phyloP scores from a whole-genome alignment of 2,329 filamentous ascomycete genomes.

The Bisporella sp. region DNA sequence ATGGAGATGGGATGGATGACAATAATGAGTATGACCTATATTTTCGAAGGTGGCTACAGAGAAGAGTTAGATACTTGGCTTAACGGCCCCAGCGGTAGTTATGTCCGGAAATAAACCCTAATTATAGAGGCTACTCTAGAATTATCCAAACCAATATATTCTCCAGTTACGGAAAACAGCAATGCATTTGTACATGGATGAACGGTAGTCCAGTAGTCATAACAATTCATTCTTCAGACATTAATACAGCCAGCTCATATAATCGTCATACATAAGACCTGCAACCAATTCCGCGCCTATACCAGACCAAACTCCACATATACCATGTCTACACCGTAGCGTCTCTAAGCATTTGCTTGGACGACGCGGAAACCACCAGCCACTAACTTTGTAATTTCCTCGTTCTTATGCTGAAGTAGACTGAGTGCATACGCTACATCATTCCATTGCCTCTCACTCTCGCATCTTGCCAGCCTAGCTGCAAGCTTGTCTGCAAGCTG shows the following conservation, averaged over 20 bases:
- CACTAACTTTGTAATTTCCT: conserved; percentile 75
- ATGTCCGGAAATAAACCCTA: too few species aligned
- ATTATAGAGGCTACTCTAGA: too few species aligned
- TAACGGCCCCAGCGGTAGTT: too few species aligned
- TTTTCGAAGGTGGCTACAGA: too few species aligned
- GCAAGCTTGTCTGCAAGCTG: conserved; percentile 91
- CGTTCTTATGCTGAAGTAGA: conserved; percentile 85
- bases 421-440: conserved; percentile 92
- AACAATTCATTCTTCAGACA: background rate
- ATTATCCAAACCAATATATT: too few species aligned
- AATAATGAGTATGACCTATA: too few species aligned
- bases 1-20: too few species aligned
- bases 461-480: conserved; percentile 75
- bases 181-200: background rate
- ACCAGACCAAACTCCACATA: background rate
- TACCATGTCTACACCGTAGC: too few species aligned
- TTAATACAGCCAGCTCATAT: background rate
- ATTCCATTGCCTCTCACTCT: conserved; percentile 94
- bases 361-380: conserved; percentile 71
- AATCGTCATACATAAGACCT: background rate
- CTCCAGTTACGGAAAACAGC: background rate
- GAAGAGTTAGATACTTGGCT: too few species aligned
- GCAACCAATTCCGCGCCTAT: background rate
- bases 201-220: background rate
- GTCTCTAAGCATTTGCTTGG: conserved; percentile 46